Evolutionary conservation across 345 rosid genomes (phyloP).

Genomic region (Lenwebbia sp.): DNA sequence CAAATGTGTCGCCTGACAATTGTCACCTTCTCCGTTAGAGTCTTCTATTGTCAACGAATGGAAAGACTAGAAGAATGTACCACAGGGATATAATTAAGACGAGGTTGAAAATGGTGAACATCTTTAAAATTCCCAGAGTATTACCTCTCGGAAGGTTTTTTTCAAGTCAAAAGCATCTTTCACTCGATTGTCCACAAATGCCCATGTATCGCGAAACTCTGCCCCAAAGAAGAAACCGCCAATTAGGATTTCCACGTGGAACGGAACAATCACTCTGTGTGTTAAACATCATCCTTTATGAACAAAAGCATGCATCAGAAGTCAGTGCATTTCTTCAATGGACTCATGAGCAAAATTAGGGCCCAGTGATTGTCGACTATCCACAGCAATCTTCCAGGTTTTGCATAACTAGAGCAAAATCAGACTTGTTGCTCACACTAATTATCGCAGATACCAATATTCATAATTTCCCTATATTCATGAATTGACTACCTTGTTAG

Average conservation of each 20-base stretch:
- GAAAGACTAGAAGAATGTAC: not conserved
- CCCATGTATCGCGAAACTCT: conserved; percentile 78
- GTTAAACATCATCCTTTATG: not conserved
- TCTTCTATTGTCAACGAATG: not conserved
- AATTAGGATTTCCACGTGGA: not conserved
- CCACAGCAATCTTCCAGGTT: not conserved
- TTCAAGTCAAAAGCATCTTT: conserved; percentile 86
- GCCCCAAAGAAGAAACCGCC: conserved; percentile 2
- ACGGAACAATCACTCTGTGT: not conserved
- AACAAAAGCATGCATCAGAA: not conserved
- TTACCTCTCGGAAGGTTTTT: conserved; percentile 86
- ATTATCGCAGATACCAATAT: not conserved
- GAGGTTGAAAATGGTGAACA: not conserved
- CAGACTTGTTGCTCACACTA: not conserved
- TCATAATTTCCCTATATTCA: not conserved
- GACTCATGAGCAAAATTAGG: not conserved
- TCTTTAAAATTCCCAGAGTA: not conserved
- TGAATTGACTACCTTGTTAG: not conserved
- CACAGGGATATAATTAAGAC: not conserved
- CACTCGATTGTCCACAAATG: conserved; percentile 67
- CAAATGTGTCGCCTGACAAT: conserved; percentile 68
- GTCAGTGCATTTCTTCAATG: not conserved
- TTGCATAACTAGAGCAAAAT: not conserved
- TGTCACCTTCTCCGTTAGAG: not conserved
- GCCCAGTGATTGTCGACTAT: not conserved